Evolutionary conservation across 75 land plant species (phyloP).

Genomic region (Pinus albicaulis): DNA sequence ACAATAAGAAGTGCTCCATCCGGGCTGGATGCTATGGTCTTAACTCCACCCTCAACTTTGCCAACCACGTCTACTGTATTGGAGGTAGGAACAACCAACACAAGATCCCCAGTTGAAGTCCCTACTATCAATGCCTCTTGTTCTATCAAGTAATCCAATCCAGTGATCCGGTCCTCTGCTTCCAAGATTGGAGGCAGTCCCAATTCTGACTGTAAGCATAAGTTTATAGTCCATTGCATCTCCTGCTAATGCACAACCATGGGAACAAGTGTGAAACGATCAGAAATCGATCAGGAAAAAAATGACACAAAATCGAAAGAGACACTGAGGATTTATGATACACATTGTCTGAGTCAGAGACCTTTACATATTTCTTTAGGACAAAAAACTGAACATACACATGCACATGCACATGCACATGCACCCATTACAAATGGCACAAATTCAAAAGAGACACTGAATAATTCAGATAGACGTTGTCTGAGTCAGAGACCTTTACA

Average conservation of each 20-base stretch:
- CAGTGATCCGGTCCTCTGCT: constrained; percentile 49
- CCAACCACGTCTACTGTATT: constrained; percentile 75
- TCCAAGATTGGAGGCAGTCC: constrained; percentile 29
- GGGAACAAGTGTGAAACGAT: neutral
- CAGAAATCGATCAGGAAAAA: neutral
- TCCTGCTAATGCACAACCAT: constrained; percentile 1
- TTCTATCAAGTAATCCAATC: constrained; percentile 82
- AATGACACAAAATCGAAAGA: neutral
- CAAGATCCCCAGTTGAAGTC: constrained; percentile 48
- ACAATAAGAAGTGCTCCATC: constrained; percentile 95
- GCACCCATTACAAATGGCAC: neutral
- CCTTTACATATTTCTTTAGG: too few relatives aligned
- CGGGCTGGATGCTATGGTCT: constrained; percentile 78
- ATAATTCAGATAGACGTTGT: too few relatives aligned
- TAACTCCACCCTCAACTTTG: constrained; percentile 78
- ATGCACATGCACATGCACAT: too few relatives aligned
- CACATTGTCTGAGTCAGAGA: too few relatives aligned
- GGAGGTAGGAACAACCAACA: constrained; percentile 39
- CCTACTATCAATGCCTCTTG: constrained; percentile 77
- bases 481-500: too few relatives aligned
- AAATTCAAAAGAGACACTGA: neutral
- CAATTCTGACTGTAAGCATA: constrained; percentile 3
- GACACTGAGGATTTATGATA: neutral
- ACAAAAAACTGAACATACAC: too few relatives aligned
- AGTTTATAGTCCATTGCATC: constrained; percentile 5